Evolutionary conservation across 2,329 filamentous ascomycete genomes (phyloP), one percentile per base, ranked within the genome.

Genomic region (Nectriaceae sp.): DNA sequence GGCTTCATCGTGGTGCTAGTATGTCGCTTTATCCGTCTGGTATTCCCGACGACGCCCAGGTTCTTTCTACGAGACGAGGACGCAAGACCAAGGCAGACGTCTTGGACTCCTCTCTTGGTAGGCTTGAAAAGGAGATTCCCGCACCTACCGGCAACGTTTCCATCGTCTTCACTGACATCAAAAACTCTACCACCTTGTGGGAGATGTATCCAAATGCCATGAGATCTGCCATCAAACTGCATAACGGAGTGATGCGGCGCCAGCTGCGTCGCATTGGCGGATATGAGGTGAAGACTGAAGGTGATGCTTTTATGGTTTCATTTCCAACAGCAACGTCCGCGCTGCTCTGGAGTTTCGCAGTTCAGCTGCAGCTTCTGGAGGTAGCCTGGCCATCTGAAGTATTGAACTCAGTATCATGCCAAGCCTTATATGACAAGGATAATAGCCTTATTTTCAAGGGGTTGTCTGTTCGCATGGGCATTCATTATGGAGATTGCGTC

Each of bases 211-310:
- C 92, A 1, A 88, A 88, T 52, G 92, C 94, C 18, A 99, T 99
- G 94, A 84, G 93, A 61, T 93, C 92, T 13, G 92, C 92, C 16
- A 99, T 99, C 72, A 95, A 93, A 70, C 86, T 96, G 59, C 94
- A 99, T 77, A 99, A 99, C 69, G 91, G 96, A 62, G 84, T 97
- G 39, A 96, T 99, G 87, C 88, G 94, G 57, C 83, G 94, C 47
- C 93, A 97, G 66, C 76, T 99, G 59, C 86, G 94, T 42, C 87
- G 92, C 54, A 95, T 97, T 60, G 94, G 94, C 64, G 94, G 94
- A 1, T 99, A 97, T 65, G 94, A 99, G 72, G 94, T 99, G 70
- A 99, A 99, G 78, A 99, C 94, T 16, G 94, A 99, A 89, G 94
- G 94, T 59, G 94, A 99, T 71, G 94, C 94, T 8, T 99, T 99